phyloP scores from a whole-genome alignment of 2,329 filamentous ascomycete genomes.

The Aspergillus sp. region DNA sequence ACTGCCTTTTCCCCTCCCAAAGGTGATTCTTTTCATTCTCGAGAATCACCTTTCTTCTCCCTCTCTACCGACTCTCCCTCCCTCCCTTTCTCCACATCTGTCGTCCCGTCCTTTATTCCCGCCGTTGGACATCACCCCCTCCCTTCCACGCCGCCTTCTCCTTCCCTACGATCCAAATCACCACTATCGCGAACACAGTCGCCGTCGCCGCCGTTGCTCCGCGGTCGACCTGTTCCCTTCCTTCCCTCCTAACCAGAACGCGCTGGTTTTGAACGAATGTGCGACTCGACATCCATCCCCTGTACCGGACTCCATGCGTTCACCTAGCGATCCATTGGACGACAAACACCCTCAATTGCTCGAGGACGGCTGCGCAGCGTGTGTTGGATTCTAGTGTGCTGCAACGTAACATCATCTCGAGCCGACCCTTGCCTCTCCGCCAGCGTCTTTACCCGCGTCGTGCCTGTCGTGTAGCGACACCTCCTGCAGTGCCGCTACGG shows the following conservation, averaged over 20 bases:
- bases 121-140: not conserved
- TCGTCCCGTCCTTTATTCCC: conserved; percentile 5
- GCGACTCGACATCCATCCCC: conserved; percentile 27
- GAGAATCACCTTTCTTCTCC: conserved; percentile 2
- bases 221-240: not conserved
- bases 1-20: conserved; percentile 3
- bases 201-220: not conserved
- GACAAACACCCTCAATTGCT: conserved; percentile 32
- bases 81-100: conserved; percentile 6
- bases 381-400: conserved; percentile 21
- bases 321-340: conserved; percentile 31
- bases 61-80: conserved; percentile 7
- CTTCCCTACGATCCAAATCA: not conserved
- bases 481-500: conserved; percentile 19
- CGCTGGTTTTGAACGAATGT: conserved; percentile 35
- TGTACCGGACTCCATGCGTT: conserved; percentile 38
- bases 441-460: conserved; percentile 22
- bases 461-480: conserved; percentile 24
- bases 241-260: conserved; percentile 9
- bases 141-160: not conserved
- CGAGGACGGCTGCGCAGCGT: conserved; percentile 29
- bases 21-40: conserved; percentile 8
- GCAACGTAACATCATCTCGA: conserved; percentile 21
- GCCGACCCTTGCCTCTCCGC: conserved; percentile 18
- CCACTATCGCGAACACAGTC: not conserved